Conservation (phyloP, 371 early-diverging fungal genomes). For the Mortierella sp. region DNA sequence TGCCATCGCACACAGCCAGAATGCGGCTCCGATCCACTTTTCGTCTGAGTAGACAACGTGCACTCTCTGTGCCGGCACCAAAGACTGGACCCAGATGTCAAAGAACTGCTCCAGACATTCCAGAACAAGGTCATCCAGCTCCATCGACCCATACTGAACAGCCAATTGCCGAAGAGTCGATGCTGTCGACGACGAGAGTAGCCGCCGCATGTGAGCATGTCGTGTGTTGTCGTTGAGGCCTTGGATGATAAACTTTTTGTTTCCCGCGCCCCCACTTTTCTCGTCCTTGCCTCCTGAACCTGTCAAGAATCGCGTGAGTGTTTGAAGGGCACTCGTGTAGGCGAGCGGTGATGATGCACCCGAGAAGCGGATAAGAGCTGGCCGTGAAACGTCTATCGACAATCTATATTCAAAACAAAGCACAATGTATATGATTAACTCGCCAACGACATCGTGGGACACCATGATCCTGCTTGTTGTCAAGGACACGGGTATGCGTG, state of each 20-base stretch:
- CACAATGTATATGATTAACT: too few species aligned
- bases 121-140: constrained; percentile 33
- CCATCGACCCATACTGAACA: constrained; percentile 49
- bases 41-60: constrained; percentile 42
- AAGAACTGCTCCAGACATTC: constrained; percentile 45
- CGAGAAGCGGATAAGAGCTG: constrained; percentile 39
- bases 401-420: constrained; percentile 11
- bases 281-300: constrained; percentile 7
- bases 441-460: too few species aligned
- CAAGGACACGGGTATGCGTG: too few species aligned
- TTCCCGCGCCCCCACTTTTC: not conserved
- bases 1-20: constrained; percentile 55
- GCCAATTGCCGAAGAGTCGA: constrained; percentile 39
- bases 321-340: constrained; percentile 35
- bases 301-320: constrained; percentile 24
- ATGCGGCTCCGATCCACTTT: constrained; percentile 50
- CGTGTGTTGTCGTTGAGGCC: not conserved
- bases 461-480: not conserved
- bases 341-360: constrained; percentile 24
- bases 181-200: constrained; percentile 10
- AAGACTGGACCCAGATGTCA: constrained; percentile 18
- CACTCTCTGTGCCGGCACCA: constrained; percentile 42
- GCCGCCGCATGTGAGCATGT: constrained; percentile 14
- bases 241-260: not conserved
- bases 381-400: constrained; percentile 40